Base-by-base conservation (phyloP, 306 rosid species). In the Vachellia collinsii region DNA sequence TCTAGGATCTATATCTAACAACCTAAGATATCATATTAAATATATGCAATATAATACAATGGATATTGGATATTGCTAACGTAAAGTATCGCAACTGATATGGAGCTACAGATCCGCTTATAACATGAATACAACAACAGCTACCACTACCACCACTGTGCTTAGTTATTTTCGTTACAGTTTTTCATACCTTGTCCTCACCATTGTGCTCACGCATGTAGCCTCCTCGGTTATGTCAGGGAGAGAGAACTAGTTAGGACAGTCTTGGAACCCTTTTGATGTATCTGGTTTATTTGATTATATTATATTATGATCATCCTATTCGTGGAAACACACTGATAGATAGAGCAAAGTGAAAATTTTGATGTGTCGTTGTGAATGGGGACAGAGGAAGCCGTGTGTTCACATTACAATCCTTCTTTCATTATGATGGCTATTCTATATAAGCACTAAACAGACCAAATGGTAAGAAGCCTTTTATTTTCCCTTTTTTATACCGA, bases 61-160 rank as follows among this genome's bases (percentile, higher is more conserved):
- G n/a, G n/a, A n/a, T n/a, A n/a, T n/a, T n/a, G n/a, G n/a, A n/a
- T n/a, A n/a, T n/a, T n/a, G n/a, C n/a, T n/a, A n/a, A n/a, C n/a
- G n/a, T n/a, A n/a, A n/a, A n/a, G n/a, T n/a, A n/a, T n/a, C n/a
- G n/a, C n/a, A n/a, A n/a, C n/a, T n/a, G n/a, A n/a, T n/a, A n/a
- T n/a, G n/a, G n/a, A n/a, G n/a, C n/a, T n/a, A n/a, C n/a, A n/a
- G n/a, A n/a, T n/a, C n/a, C n/a, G n/a, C n/a, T n/a, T n/a, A 29
- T 79, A 83, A 80, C 80, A 70, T 78, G 79, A 54, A 75, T 77
- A 84, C 91, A 77, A 9, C 34, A 3, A 29, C n/a, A n/a, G 29
- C 62, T 64, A 11, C 58, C 37, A 22, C 29, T 11, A 1, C 63
- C 71, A 22, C 61, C 59, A 12, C 84, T 75, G 29, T 39, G 76